phyloP scores from a whole-genome alignment of 2,329 filamentous ascomycete species.

The Xylaria multiplex region DNA sequence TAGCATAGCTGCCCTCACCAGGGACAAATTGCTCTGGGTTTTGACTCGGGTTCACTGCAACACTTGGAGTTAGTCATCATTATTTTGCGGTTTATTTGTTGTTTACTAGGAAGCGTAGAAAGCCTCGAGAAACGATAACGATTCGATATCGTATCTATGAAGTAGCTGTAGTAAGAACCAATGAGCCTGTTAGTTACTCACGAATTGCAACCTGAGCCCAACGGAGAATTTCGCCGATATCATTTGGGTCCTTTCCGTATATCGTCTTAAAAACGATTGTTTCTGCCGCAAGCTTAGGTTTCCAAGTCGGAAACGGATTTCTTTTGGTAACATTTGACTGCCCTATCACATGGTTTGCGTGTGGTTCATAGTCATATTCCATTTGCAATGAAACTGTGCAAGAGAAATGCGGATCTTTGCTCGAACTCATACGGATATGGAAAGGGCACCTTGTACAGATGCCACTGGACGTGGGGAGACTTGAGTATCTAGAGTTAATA shows the following conservation, averaged over 20 bases:
- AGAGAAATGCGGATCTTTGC: constrained; percentile 65
- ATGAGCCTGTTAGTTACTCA: no score
- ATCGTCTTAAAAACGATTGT: constrained; percentile 71
- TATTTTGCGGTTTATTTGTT: no score
- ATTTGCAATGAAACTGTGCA: constrained; percentile 72
- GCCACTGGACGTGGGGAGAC: constrained; percentile 57
- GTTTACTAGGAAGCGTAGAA: no score
- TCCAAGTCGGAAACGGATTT: constrained; percentile 72
- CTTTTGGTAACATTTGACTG: constrained; percentile 57
- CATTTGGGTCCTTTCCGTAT: constrained; percentile 57
- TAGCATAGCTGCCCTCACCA: constrained; percentile 51
- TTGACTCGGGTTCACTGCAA: constrained; percentile 67
- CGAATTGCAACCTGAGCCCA: constrained; percentile 77
- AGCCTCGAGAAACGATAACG: no score
- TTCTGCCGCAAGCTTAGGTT: constrained; percentile 53
- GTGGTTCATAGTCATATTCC: constrained; percentile 65
- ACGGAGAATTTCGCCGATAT: constrained; percentile 72
- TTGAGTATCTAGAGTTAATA: constrained; percentile 9
- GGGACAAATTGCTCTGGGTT: constrained; percentile 64
- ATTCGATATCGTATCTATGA: no score
- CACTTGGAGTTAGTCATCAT: no score
- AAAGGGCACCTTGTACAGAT: constrained; percentile 79
- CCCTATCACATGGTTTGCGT: constrained; percentile 48
- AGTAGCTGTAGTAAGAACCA: no score
- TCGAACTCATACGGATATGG: constrained; percentile 74